Evolutionary conservation across 768 basidiomycete genomes (phyloP), one percentile per base, ranked within the genome.

Genomic region (Boletus huronensis): DNA sequence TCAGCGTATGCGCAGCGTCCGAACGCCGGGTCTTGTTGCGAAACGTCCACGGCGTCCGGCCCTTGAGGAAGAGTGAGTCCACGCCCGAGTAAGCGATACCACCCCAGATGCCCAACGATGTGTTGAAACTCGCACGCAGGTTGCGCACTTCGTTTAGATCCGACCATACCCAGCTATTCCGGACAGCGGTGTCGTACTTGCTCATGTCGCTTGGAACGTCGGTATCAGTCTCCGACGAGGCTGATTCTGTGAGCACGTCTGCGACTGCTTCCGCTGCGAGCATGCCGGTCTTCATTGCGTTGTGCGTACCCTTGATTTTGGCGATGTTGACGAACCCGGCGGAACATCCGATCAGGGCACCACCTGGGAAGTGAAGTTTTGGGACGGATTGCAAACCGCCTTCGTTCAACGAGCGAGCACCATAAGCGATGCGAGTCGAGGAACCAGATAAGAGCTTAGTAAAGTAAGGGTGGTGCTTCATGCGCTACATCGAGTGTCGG

Each of bases 221-320:
- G 21, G 23, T 25, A 4, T 6, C 5, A 6, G 14, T 16, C 16
- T 10, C 49, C 9, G 54, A 49, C 6, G 54, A 50, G 6, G 50
- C 59, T 58, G 70, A 56, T 23, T 61, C 62, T 55, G 70, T 52
- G 47, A 96, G 72, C 5, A 80, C 80, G 6, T 84, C 78, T 60
- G 78, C 93, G 0, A 91, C 91, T 0, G 90, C 80, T 69, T 99
- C 95, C 1, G 93, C 96, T 28, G 94, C 96, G 19, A 98, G 78
- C 88, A 98, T 98, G 28, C 97, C 97, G 35, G 88, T 92, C 79
- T 98, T 95, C 97, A 99, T 98, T 3, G 96, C 94, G 55, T 95
- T 98, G 69, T 98, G 97, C 0, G 95, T 96, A 14, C 96, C 96
- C 68, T 98, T 98, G 73, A 99, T 98, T 74, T 97, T 98, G 14